Evolutionary conservation across 805 yeast species (phyloP), one percentile per base, ranked within the genome.

Genomic region (Lipomyces anomalus): DNA sequence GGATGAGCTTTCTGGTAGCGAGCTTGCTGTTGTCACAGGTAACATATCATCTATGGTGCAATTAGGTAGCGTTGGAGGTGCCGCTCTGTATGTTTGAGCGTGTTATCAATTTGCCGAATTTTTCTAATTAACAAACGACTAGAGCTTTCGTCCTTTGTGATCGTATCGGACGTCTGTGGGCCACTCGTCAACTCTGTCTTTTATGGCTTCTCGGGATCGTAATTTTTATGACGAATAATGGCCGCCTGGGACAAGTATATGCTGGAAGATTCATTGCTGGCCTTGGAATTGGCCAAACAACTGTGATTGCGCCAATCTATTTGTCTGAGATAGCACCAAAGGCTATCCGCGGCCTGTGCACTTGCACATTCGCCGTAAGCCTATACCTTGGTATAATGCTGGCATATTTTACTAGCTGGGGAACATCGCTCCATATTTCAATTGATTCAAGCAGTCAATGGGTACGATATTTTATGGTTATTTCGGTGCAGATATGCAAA

Each of bases 241-340:
- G 40, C 20, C 26, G 37, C 16, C 63, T 75, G 18, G 79, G 76
- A 11, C 81, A 76, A 53, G 33, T 42, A 11, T 22, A 20, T 6
- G 47, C 47, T 22, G 46, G 46, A 3, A 21, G 46, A 3, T 40
- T 42, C 46, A 23, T 42, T 18, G 46, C 46, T 21, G 46, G 46
- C 4, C 5, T 40, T n/a, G 46, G 46, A 20, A 42, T 42, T 21
- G 46, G 46, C 28, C 21, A 20, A 33, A 40, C 46, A 9, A 21
- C 46, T 7, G 47, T 40, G 22, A 36, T 42, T 23, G 46, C 28
- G 17, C 46, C 46, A 6, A 40, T 45, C 9, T 84, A 83, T 61
- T 79, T 80, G 69, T 82, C 88, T 28, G 85, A 84, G 63, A 80
- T 84, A 28, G 76, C 87, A 20, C 92, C 90, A 20, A 78, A 74